Base-by-base conservation (phyloP, 2,329 filamentous ascomycete species). In the Purpureocillium takamizusanense region DNA sequence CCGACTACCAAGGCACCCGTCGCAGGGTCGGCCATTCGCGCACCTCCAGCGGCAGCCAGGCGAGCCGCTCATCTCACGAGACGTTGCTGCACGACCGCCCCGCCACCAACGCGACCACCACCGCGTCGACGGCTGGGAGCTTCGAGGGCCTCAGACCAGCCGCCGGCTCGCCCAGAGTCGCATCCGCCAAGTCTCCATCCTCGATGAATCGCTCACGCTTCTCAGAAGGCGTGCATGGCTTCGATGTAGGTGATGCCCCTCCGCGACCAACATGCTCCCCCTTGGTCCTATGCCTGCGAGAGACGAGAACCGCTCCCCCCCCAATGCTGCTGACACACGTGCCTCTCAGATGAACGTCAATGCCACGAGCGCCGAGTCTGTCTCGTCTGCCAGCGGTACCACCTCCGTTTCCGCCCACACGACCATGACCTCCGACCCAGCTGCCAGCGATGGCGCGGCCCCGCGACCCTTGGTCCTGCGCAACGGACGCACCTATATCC, bases 401-500 rank as follows among this genome's bases (percentile, higher is more conserved):
- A 60, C 63, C 7, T 58, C 63, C n/a, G 53, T 60, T 38, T 66
- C 65, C 41, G 57, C 57, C 35, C 62, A 63, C 44, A 68, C 67
- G 30, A 67, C 66, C 33, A 67, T 71, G 62, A 60, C 64, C 33
- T 71, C 70, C 52, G 72, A 76, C 18, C 62, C 60, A 4, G 59
- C 63, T 16, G 62, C 60, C 40, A 63, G 63, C 17, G 61, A 71
- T 34, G 63, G 59, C 43, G 52, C 56, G 49, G 35, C 57, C 50
- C 38, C 59, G 15, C 67, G 66, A 49, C 78, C 81, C 7, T 83
- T 89, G 51, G 65, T 83, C 47, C 65, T 81, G 46, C 80, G 83
- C 52, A 82, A 92, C 65, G 86, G 86, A 37, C 83, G 88, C 41
- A 83, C 83, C 34, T 95, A 90, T 61, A 74, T 94, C 46, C 78